Conservation (phyloP, 73 alveolate genomes). For the Loxodes magnus region DNA sequence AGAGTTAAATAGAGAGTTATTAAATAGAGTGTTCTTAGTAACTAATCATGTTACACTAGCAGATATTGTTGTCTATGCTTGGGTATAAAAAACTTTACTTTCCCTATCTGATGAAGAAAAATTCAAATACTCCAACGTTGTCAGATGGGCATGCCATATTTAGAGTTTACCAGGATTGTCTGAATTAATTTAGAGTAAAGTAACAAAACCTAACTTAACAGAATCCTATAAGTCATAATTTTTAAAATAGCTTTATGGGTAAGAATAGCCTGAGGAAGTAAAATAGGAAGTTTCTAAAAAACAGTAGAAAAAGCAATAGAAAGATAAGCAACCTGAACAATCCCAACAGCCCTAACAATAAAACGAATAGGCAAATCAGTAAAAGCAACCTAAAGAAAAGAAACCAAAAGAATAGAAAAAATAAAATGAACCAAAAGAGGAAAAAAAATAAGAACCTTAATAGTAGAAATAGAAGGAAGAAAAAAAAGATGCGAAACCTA, state of each 20-base stretch:
- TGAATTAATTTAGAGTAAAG: neutral
- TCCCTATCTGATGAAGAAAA: conserved; percentile 2
- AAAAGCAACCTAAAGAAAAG: neutral
- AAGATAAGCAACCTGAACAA: conserved; percentile 10
- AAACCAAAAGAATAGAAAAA: conserved; percentile 10
- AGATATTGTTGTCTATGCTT: conserved; percentile 11
- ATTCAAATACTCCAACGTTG: neutral
- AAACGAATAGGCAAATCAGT: neutral
- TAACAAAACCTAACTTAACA: too few species aligned
- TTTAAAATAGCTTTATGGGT: too few species aligned
- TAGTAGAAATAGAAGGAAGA: neutral
- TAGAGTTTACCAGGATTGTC: conserved; percentile 3
- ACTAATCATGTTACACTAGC: conserved; percentile 10
- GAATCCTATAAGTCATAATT: too few species aligned
- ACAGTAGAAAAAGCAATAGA: conserved; percentile 3
- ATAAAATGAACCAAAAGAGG: neutral
- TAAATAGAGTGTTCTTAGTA: conserved; percentile 4
- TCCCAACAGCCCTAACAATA: neutral
- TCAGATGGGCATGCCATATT: conserved; percentile 17
- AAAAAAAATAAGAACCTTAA: neutral
- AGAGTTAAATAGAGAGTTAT: neutral
- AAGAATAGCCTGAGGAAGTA: neutral
- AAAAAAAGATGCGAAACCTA: neutral
- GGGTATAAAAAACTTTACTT: neutral
- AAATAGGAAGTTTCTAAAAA: neutral